Percentiles rank a stretch among this genome's conserved stretches.
phyloP scores from a whole-genome alignment of 2,329 filamentous ascomycete species.

The Calonectria ilicicola region DNA sequence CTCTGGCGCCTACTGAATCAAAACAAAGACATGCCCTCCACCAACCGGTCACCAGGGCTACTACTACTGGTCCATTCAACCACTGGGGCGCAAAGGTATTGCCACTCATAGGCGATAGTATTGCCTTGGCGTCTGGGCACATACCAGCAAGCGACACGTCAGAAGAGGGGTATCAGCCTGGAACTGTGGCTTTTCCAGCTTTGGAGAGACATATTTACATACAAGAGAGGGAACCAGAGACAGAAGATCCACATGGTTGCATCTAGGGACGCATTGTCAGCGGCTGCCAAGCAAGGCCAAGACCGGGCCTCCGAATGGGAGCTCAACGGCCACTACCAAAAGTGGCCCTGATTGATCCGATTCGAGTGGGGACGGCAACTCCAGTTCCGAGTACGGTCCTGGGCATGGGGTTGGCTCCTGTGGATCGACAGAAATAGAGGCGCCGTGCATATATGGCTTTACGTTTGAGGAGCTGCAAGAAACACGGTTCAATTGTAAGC shows the following conservation, averaged over 20 bases:
- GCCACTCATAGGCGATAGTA: neutral
- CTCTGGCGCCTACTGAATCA: neutral
- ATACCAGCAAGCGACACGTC: conserved; percentile 7
- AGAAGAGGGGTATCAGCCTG: neutral
- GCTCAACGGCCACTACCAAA: neutral
- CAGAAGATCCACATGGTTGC: neutral
- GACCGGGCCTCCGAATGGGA: neutral
- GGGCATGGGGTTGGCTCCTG: neutral
- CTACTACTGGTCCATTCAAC: neutral
- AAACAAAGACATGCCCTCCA: neutral
- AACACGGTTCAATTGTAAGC: neutral
- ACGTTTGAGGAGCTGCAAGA: neutral
- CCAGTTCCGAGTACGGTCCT: conserved; percentile 2
- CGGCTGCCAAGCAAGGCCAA: conserved; percentile 5
- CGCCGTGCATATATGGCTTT: neutral
- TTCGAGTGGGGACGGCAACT: conserved; percentile 4
- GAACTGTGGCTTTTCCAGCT: neutral
- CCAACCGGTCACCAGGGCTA: neutral
- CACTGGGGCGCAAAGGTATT: neutral
- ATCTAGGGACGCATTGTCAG: neutral
- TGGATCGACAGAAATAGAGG: neutral
- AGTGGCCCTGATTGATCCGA: neutral
- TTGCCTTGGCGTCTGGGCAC: conserved; percentile 6
- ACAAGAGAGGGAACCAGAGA: neutral
- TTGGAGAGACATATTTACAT: neutral